Conservation (phyloP, 1,284 basidiomycete genomes). For the Taiwanofungus camphoratus region DNA sequence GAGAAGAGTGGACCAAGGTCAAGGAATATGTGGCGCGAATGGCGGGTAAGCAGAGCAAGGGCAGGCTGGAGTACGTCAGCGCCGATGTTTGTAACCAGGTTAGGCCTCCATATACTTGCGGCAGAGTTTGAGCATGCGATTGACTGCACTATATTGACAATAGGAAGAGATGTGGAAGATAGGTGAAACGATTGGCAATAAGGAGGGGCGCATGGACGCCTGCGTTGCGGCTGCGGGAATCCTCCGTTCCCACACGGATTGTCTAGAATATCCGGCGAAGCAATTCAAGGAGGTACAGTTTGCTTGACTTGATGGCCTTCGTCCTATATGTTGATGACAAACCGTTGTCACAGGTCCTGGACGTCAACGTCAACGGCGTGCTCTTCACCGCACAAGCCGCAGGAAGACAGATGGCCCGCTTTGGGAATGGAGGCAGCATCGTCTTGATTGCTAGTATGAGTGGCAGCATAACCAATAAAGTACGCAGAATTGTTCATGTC, state of each 20-base stretch:
- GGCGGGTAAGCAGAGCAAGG: conserved; percentile 29
- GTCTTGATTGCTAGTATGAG: conserved; percentile 85
- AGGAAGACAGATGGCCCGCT: conserved; percentile 69
- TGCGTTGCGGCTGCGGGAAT: conserved; percentile 64
- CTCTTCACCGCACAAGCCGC: conserved; percentile 77
- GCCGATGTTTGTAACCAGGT: conserved; percentile 62
- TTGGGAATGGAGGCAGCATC: conserved; percentile 72
- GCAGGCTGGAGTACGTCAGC: conserved; percentile 59
- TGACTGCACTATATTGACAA: too few species aligned
- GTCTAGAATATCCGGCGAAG: conserved; percentile 64
- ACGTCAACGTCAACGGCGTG: conserved; percentile 75
- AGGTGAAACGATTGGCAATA: conserved; percentile 53
- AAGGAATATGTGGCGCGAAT: conserved; percentile 46
- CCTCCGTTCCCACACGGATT: conserved; percentile 54
- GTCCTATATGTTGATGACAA: neutral
- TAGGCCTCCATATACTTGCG: too few species aligned
- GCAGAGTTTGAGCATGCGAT: conserved; percentile 46
- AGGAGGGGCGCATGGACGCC: conserved; percentile 63
- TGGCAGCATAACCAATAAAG: conserved; percentile 78
- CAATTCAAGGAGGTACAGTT: conserved; percentile 62
- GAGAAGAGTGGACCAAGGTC: conserved; percentile 60
- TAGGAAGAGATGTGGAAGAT: conserved; percentile 45
- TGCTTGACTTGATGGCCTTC: neutral
- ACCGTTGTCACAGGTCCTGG: conserved; percentile 45
- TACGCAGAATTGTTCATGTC: conserved; percentile 28